These are phyloP conservation scores for Wickerhamiella brachini DNA, from an alignment of 805 yeast species.

Conservation along the genomic window DNA sequence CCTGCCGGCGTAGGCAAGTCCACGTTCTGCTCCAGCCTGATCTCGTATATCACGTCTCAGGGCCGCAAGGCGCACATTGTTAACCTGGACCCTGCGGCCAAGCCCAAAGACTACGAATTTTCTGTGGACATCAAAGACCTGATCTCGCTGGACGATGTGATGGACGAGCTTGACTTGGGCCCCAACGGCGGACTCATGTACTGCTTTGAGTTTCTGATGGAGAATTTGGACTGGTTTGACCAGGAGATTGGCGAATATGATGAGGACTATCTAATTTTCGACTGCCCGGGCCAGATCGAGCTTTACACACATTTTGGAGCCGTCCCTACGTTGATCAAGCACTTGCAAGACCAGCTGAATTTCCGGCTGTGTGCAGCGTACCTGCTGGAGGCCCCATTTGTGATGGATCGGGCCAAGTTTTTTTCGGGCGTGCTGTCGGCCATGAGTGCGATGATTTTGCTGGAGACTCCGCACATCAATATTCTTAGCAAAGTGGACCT, in stretches of 20 bases:
- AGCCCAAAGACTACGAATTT: conserved; percentile 80
- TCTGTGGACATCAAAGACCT: conserved; percentile 85
- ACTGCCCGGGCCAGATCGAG: conserved; percentile 96
- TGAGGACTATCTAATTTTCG: conserved; percentile 87
- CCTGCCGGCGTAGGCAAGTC: conserved; percentile 98
- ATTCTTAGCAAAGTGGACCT: conserved; percentile 78
- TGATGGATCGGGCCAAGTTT: conserved; percentile 79
- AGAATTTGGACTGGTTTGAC: conserved; percentile 92
- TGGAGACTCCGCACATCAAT: conserved; percentile 91
- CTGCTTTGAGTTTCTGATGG: conserved; percentile 78
- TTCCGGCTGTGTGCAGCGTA: conserved; percentile 89
- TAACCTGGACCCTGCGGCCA: conserved; percentile 94
- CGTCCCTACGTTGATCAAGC: conserved; percentile 76
- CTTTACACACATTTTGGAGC: conserved; percentile 90
- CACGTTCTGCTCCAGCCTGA: conserved; percentile 80
- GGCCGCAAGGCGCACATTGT: conserved; percentile 93
- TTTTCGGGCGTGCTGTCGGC: conserved; percentile 93
- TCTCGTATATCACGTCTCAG: conserved; percentile 73
- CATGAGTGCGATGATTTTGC: conserved; percentile 93
- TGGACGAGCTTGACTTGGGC: conserved; percentile 87
- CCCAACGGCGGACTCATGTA: conserved; percentile 91
- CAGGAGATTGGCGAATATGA: conserved; percentile 93
- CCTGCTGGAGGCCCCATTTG: conserved; percentile 85
- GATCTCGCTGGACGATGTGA: conserved; percentile 81
- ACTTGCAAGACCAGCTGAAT: conserved; percentile 62